phyloP scores from a whole-genome alignment of 441 rosid species.

The Breynia disticha region DNA sequence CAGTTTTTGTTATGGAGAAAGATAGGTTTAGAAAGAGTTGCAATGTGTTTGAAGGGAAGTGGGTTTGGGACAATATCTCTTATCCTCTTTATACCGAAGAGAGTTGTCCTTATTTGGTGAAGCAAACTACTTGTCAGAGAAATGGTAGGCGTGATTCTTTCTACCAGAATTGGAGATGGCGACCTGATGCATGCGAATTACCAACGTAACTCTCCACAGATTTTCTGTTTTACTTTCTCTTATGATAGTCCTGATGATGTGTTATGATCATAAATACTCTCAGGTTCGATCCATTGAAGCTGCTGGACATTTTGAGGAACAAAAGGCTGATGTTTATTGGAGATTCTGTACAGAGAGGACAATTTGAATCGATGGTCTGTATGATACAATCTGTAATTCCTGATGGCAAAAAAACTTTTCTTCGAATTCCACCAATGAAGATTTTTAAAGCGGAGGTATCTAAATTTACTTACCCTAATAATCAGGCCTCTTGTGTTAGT shows the following conservation, averaged over 20 bases:
- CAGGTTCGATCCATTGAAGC: constrained; percentile 74
- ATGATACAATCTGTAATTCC: constrained; percentile 76
- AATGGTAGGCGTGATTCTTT: constrained; percentile 80
- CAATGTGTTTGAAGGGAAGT: constrained; percentile 67
- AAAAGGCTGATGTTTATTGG: constrained; percentile 85
- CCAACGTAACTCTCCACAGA: constrained; percentile 64
- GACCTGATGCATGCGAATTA: constrained; percentile 53
- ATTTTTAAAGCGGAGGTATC: constrained; percentile 68
- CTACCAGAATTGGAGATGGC: constrained; percentile 76
- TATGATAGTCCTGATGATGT: too few species aligned
- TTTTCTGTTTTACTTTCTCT: too few species aligned
- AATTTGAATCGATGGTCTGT: constrained; percentile 81
- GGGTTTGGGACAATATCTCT: constrained; percentile 77
- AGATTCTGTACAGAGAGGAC: constrained; percentile 83
- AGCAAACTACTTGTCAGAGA: constrained; percentile 67
- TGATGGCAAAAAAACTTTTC: constrained; percentile 49
- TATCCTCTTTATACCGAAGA: constrained; percentile 64
- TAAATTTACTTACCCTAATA: background rate
- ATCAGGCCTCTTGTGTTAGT: too few species aligned
- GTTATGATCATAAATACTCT: background rate
- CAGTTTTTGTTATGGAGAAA: constrained; percentile 39
- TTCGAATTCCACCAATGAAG: constrained; percentile 78
- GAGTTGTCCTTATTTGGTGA: constrained; percentile 80
- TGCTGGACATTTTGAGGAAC: constrained; percentile 56
- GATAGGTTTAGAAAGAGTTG: constrained; percentile 55